phyloP scores from a whole-genome alignment of 2,329 filamentous ascomycete species.

The Microsporum canis region DNA sequence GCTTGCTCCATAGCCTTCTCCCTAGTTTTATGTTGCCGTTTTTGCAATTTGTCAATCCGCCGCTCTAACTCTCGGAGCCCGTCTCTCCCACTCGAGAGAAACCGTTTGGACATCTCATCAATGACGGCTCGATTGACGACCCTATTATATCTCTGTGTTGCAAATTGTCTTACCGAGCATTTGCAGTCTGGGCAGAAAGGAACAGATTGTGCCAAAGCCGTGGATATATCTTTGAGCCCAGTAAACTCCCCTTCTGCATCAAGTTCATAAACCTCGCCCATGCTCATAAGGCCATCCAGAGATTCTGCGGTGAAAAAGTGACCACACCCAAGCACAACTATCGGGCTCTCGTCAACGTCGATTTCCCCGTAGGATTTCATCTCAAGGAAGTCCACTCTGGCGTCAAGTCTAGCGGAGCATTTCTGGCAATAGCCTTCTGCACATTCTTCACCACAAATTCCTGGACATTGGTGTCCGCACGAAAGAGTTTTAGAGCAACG shows the following conservation, averaged over 20 bases:
- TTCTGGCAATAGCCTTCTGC: constrained; percentile 43
- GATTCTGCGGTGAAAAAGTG: constrained; percentile 51
- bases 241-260: constrained; percentile 19
- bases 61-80: constrained; percentile 29
- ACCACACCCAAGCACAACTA: constrained; percentile 51
- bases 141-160: constrained; percentile 45
- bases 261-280: constrained; percentile 29
- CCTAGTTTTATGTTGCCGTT: constrained; percentile 10
- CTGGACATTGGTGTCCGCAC: constrained; percentile 56
- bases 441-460: constrained; percentile 54
- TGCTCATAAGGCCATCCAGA: constrained; percentile 51
- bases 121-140: constrained; percentile 50
- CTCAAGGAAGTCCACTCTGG: constrained; percentile 47
- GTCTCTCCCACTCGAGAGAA: constrained; percentile 39
- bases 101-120: constrained; percentile 54
- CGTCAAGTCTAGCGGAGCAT: constrained; percentile 36
- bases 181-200: constrained; percentile 51
- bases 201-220: constrained; percentile 41
- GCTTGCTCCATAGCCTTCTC: constrained; percentile 22
- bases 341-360: constrained; percentile 48
- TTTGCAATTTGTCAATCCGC: neutral
- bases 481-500: constrained; percentile 44
- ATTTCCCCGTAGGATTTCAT: constrained; percentile 46
- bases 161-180: constrained; percentile 45
- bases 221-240: constrained; percentile 21